phyloP scores from a whole-genome alignment of 75 land plant species.

The Larix kaempferi region DNA sequence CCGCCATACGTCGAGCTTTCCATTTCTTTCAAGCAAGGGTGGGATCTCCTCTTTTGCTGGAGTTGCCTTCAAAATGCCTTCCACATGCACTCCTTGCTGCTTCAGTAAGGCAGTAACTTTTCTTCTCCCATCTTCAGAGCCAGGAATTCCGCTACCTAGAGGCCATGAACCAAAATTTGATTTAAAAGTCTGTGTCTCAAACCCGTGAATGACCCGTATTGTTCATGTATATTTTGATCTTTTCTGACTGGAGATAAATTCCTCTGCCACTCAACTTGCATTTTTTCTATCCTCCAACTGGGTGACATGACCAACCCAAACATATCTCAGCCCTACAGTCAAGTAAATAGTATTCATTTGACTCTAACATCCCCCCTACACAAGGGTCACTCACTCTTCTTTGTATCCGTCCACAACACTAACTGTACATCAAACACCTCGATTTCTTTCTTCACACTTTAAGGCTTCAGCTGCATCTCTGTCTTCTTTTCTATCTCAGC shows the following conservation, averaged over 20 bases:
- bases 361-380: slow-evolving; percentile 73
- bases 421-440: too few species aligned
- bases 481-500: too few species aligned
- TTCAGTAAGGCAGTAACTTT: slow-evolving; percentile 98
- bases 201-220: slow-evolving; percentile 91
- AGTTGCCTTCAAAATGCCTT: slow-evolving; percentile 69
- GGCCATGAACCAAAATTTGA: slow-evolving; percentile 95
- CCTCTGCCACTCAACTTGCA: slow-evolving; percentile 79
- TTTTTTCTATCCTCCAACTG: slow-evolving; percentile 87
- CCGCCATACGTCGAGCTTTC: slow-evolving; percentile 95
- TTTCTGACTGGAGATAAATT: slow-evolving; percentile 55
- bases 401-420: slow-evolving; percentile 55
- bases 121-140: slow-evolving; percentile 92
- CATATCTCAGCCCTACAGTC: slow-evolving; percentile 85
- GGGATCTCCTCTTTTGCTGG: slow-evolving; percentile 79
- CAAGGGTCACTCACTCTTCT: slow-evolving; percentile 36
- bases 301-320: slow-evolving; percentile 91
- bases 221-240: slow-evolving; percentile 71
- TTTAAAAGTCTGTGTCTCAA: slow-evolving; percentile 79
- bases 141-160: slow-evolving; percentile 43
- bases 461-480: too few species aligned
- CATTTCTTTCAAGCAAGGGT: slow-evolving; percentile 78
- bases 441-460: too few species aligned
- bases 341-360: slow-evolving; percentile 76
- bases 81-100: slow-evolving; percentile 92